phyloP scores from a whole-genome alignment of 371 early-diverging fungal genomes.

The Paraphysoderma sedebokerense region DNA sequence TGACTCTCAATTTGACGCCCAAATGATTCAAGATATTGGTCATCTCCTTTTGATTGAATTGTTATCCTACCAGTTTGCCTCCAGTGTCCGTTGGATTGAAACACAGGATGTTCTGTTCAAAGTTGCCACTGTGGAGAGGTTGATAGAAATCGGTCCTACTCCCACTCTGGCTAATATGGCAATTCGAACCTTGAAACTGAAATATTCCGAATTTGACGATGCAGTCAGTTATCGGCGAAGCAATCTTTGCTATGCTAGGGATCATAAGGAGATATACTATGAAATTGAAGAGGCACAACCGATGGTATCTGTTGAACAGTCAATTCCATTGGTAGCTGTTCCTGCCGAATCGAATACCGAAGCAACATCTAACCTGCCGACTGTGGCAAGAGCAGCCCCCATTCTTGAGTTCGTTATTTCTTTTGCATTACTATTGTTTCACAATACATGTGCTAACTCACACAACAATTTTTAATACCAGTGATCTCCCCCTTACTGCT shows the following conservation, averaged over 20 bases:
- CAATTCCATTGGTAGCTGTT: constrained; percentile 1
- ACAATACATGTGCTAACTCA: background rate
- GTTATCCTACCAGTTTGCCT: constrained; percentile 85
- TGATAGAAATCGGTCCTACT: constrained; percentile 84
- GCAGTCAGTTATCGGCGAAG: constrained; percentile 77
- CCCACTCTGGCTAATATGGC: constrained; percentile 88
- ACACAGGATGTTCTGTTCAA: constrained; percentile 86
- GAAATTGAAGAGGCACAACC: constrained; percentile 53
- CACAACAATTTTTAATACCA: constrained; percentile 5
- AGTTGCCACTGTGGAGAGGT: constrained; percentile 57
- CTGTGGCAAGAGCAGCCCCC: too few relatives aligned
- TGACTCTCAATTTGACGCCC: constrained; percentile 52
- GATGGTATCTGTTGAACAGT: constrained; percentile 6
- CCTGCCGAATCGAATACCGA: constrained; percentile 11
- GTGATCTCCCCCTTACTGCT: constrained; percentile 60
- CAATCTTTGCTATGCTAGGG: constrained; percentile 70
- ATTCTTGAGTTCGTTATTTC: too few relatives aligned
- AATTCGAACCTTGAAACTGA: constrained; percentile 80
- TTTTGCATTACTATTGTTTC: background rate
- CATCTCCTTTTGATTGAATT: constrained; percentile 75
- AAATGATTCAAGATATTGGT: constrained; percentile 42
- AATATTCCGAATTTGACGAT: constrained; percentile 90
- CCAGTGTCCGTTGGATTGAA: constrained; percentile 93
- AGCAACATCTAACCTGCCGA: background rate
- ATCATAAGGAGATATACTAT: constrained; percentile 84